Percentiles rank a stretch among this genome's conserved stretches.
phyloP scores from a whole-genome alignment of 495 filamentous ascomycete genomes.

The Penicillium canariense region DNA sequence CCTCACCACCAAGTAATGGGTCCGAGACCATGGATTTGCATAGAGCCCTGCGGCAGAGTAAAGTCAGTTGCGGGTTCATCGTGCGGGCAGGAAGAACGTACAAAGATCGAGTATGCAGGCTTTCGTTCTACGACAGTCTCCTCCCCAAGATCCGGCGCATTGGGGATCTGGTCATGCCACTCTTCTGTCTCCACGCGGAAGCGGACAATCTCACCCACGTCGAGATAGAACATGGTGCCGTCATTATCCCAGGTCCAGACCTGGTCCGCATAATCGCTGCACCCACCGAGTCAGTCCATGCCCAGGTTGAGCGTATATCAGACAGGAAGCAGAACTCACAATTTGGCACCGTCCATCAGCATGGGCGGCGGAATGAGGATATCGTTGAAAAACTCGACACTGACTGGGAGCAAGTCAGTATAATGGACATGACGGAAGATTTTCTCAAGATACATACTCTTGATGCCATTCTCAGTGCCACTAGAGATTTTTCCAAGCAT shows the following conservation, averaged over 20 bases:
- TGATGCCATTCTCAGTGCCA: constrained; percentile 69
- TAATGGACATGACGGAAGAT: neutral
- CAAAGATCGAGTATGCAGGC: constrained; percentile 67
- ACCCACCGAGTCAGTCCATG: constrained; percentile 24
- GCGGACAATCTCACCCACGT: constrained; percentile 82
- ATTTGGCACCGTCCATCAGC: constrained; percentile 68
- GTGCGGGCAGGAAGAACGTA: constrained; percentile 30
- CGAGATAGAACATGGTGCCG: constrained; percentile 72
- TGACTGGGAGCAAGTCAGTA: constrained; percentile 50
- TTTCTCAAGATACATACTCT: constrained; percentile 50
- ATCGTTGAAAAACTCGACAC: constrained; percentile 86
- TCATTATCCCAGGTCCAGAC: constrained; percentile 79
- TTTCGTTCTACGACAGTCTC: constrained; percentile 50
- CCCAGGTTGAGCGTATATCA: neutral
- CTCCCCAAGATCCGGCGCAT: constrained; percentile 54
- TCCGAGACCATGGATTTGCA: constrained; percentile 52
- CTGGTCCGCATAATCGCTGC: constrained; percentile 64
- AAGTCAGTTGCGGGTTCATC: constrained; percentile 5
- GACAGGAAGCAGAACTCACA: constrained; percentile 51
- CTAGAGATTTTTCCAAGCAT: constrained; percentile 75
- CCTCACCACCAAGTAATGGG: constrained; percentile 50
- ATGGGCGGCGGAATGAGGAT: constrained; percentile 72
- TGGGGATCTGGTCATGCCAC: constrained; percentile 85
- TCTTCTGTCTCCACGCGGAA: constrained; percentile 79
- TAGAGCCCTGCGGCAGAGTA: constrained; percentile 43